Evolutionary conservation across 2,329 filamentous ascomycete species (phyloP).

Genomic region (Ophiostoma australiae): DNA sequence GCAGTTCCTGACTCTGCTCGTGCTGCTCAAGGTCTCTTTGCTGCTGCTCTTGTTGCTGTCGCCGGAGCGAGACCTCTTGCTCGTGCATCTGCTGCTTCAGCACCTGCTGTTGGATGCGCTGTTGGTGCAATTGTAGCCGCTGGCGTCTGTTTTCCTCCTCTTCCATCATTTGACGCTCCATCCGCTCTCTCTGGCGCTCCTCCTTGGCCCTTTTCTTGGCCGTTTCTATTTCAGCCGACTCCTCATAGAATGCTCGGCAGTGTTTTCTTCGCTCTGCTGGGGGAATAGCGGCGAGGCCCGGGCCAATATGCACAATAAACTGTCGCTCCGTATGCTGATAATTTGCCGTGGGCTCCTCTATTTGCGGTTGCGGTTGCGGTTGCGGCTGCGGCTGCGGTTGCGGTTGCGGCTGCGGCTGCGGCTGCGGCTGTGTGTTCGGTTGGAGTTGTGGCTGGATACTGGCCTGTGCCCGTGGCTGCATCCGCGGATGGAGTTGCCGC

Average conservation of each 20-base stretch:
- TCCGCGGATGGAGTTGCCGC: background rate
- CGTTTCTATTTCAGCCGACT: background rate
- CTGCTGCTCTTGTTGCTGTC: background rate
- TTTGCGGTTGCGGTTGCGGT: background rate
- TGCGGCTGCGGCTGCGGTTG: background rate
- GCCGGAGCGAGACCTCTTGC: background rate
- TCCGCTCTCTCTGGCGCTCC: background rate
- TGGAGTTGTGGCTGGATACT: background rate
- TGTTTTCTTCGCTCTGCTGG: background rate
- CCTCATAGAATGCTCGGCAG: background rate
- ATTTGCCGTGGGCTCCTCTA: background rate
- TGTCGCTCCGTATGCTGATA: background rate
- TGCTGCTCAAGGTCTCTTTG: background rate
- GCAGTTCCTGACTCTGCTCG: background rate
- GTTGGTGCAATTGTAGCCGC: conserved; percentile 3
- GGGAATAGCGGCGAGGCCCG: background rate
- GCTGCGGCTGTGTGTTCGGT: background rate
- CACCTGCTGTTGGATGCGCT: conserved; percentile 3
- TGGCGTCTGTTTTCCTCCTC: background rate
- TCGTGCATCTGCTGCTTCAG: conserved; percentile 1
- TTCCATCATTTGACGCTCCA: background rate
- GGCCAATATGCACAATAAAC: background rate
- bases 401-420: background rate
- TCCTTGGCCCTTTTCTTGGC: background rate
- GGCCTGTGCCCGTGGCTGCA: too few relatives aligned